Percentiles rank a stretch among this genome's conserved stretches.
phyloP scores from a whole-genome alignment of 352 stramenopile genomes.

The Phytophthora fragariae region DNA sequence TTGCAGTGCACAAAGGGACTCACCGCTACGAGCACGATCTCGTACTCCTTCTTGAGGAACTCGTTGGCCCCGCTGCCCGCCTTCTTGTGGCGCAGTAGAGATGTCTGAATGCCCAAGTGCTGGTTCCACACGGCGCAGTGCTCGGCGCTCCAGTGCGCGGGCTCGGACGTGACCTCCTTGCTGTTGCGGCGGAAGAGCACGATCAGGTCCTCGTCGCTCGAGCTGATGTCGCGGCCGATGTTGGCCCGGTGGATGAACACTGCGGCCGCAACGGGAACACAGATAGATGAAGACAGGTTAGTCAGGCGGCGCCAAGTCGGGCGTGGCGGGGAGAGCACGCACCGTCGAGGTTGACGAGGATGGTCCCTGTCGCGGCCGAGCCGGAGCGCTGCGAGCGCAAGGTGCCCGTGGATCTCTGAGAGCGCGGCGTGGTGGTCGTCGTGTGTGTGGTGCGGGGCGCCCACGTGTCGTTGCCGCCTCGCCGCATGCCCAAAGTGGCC shows the following conservation, averaged over 20 bases:
- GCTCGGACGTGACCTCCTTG: slow-evolving; percentile 81
- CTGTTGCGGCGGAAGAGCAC: slow-evolving; percentile 85
- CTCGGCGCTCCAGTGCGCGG: slow-evolving; percentile 68
- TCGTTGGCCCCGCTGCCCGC: slow-evolving; percentile 32
- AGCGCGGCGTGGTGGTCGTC: slow-evolving; percentile 24
- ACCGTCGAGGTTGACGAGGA: slow-evolving; percentile 80
- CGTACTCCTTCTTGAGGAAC: slow-evolving; percentile 84
- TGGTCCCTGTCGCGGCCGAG: slow-evolving; percentile 46
- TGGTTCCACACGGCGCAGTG: slow-evolving; percentile 84
- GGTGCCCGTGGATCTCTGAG: slow-evolving; percentile 19
- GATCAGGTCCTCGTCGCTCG: slow-evolving; percentile 78
- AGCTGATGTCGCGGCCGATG: slow-evolving; percentile 77
- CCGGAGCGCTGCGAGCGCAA: slow-evolving; percentile 34
- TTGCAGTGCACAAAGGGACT: slow-evolving; percentile 16
- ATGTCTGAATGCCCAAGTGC: slow-evolving; percentile 82
- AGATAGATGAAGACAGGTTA: background rate
- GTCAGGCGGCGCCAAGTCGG: background rate
- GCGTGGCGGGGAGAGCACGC: slow-evolving; percentile 3
- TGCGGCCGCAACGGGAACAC: slow-evolving; percentile 10
- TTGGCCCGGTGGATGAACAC: slow-evolving; percentile 76
- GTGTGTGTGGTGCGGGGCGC: slow-evolving; percentile 36
- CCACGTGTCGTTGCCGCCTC: slow-evolving; percentile 37
- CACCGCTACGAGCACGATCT: slow-evolving; percentile 82
- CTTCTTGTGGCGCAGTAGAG: slow-evolving; percentile 66
- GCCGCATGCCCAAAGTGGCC: slow-evolving; percentile 41